These are phyloP conservation scores for Thermothielavioides terrestris DNA, from an alignment of 495 filamentous ascomycete genomes.

Conservation along the genomic window DNA sequence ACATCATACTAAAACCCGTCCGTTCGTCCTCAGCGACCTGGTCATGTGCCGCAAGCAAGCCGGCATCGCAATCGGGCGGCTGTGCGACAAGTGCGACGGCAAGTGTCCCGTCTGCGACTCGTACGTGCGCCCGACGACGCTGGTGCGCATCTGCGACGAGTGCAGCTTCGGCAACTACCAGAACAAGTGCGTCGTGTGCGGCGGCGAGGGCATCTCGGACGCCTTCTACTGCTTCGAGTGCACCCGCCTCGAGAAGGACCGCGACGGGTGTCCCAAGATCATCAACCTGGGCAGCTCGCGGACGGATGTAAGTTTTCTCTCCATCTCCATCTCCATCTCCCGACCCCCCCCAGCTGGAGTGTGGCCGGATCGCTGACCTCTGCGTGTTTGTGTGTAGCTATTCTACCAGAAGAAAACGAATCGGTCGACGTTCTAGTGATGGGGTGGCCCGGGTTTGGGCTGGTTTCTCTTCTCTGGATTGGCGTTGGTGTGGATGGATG, in stretches of 20 bases:
- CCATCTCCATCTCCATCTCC: not conserved
- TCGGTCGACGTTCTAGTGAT: slow-evolving; percentile 36
- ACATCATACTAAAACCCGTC: slow-evolving; percentile 17
- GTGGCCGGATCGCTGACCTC: too few species aligned
- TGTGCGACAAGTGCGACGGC: slow-evolving; percentile 99
- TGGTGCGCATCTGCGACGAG: slow-evolving; percentile 97
- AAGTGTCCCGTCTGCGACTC: slow-evolving; percentile 99
- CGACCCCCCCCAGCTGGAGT: too few species aligned
- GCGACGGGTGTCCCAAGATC: slow-evolving; percentile 98
- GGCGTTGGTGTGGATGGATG: not conserved
- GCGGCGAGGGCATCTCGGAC: slow-evolving; percentile 96
- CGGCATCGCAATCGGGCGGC: slow-evolving; percentile 94
- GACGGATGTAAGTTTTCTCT: slow-evolving; percentile 67
- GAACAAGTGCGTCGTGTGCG: slow-evolving; percentile 99
- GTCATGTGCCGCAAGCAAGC: slow-evolving; percentile 99
- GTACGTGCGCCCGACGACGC: slow-evolving; percentile 95
- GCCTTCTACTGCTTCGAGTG: slow-evolving; percentile 99
- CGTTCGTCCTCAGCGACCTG: slow-evolving; percentile 58
- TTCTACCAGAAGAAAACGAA: slow-evolving; percentile 50
- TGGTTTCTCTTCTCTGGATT: not conserved
- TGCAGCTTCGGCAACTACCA: slow-evolving; percentile 99
- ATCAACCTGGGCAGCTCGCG: slow-evolving; percentile 93
- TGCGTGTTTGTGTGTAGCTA: slow-evolving; percentile 22
- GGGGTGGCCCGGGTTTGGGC: slow-evolving; percentile 36
- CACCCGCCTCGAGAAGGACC: slow-evolving; percentile 92